Evolutionary conservation across 106 monocot genomes (phyloP).

Genomic region (Dendrobium huoshanense): DNA sequence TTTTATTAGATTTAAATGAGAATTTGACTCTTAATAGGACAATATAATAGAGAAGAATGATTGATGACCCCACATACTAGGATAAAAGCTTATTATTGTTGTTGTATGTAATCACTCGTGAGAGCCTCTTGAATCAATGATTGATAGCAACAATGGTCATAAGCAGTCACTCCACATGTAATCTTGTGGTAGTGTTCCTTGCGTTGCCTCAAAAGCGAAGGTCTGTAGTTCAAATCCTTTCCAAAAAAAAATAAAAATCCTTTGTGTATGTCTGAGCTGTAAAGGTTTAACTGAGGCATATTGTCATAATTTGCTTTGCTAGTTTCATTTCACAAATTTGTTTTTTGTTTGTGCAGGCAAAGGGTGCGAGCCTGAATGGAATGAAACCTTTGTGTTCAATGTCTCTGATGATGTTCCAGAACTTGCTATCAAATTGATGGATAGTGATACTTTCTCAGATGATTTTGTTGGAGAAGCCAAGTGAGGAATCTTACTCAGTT

Average conservation of each 20-base stretch:
- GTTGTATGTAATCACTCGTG: too few relatives aligned
- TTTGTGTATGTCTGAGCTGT: neutral
- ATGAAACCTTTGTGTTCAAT: constrained; percentile 52
- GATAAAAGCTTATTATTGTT: too few relatives aligned
- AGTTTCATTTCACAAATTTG: neutral
- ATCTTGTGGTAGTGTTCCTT: too few relatives aligned
- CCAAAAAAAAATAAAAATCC: neutral
- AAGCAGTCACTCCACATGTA: too few relatives aligned
- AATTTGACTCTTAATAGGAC: too few relatives aligned
- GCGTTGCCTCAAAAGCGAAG: too few relatives aligned
- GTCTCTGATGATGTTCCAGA: constrained; percentile 29
- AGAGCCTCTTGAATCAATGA: too few relatives aligned
- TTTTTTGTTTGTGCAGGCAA: constrained; percentile 13
- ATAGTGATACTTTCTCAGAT: constrained; percentile 35
- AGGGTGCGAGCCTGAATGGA: constrained; percentile 51
- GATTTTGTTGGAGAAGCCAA: constrained; percentile 56
- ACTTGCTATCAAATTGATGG: constrained; percentile 46
- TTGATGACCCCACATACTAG: too few relatives aligned
- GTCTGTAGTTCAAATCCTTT: neutral
- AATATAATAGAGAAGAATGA: too few relatives aligned
- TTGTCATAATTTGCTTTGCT: neutral
- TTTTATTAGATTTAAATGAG: too few relatives aligned
- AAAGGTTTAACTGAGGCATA: neutral
- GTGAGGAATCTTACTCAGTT: constrained; percentile 18
- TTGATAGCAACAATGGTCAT: too few relatives aligned